These are phyloP conservation scores for Niebla homalea DNA, from an alignment of 495 filamentous ascomycete species.

Conservation along the genomic window DNA sequence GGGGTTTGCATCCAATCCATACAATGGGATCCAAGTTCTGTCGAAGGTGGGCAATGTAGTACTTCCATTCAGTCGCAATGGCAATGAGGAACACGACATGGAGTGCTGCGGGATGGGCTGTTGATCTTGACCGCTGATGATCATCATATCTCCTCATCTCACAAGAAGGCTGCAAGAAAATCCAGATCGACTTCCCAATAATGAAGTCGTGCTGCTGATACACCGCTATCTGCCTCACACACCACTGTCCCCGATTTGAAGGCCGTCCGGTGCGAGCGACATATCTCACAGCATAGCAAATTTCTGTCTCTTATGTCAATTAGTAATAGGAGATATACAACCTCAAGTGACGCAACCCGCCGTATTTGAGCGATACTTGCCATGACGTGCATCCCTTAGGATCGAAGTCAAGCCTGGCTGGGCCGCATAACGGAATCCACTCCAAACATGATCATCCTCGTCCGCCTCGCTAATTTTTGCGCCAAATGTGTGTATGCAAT, in stretches of 20 bases:
- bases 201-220: conserved; percentile 2
- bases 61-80: not conserved
- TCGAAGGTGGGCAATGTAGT: conserved; percentile 3
- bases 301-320: not conserved
- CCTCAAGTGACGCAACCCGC: not conserved
- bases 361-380: not conserved
- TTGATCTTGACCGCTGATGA: not conserved
- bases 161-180: conserved; percentile 5
- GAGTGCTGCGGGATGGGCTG: not conserved
- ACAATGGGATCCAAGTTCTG: not conserved
- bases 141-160: not conserved
- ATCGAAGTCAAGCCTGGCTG: too few species aligned
- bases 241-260: conserved; percentile 4
- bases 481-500: conserved; percentile 5
- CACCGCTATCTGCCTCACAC: conserved; percentile 7
- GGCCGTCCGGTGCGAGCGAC: conserved; percentile 2
- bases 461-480: conserved; percentile 6
- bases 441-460: conserved; percentile 6
- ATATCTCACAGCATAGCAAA: conserved; percentile 4
- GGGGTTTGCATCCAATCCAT: not conserved
- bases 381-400: not conserved
- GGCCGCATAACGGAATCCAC: not conserved
- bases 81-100: conserved; percentile 3
- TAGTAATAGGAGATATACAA: not conserved
- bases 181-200: not conserved